Evolutionary conservation across 129 eudicot species (phyloP).

Genomic region (Pseudognaphalium luteoalbum): DNA sequence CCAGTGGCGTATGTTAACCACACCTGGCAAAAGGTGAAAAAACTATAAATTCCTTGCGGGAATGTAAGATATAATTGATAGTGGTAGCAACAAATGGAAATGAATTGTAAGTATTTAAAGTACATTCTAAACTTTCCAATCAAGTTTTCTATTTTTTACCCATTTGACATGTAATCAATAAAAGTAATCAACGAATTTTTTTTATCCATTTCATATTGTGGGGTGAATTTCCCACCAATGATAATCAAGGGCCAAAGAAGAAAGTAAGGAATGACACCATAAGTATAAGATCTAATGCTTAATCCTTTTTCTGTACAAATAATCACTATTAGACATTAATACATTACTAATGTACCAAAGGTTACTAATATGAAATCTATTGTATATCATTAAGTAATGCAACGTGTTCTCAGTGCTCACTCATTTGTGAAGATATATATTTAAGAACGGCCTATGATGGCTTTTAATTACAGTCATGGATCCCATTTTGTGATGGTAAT

Average conservation of each 20-base stretch:
- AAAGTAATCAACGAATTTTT: no score
- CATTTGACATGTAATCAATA: no score
- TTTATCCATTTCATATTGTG: no score
- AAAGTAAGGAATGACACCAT: no score
- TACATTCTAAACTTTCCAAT: no score
- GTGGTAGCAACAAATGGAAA: neutral
- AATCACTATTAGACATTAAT: neutral
- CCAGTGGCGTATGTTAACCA: conserved; percentile 95
- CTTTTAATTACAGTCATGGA: conserved; percentile 89
- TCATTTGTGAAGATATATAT: conserved; percentile 82
- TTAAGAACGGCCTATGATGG: conserved; percentile 81
- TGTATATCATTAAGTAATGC: neutral
- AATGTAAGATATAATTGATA: neutral
- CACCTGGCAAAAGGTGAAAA: conserved; percentile 53
- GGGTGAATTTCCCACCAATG: no score
- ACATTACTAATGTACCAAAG: neutral
- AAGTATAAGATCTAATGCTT: conserved; percentile 38
- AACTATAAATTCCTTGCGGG: neutral
- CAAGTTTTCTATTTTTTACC: no score
- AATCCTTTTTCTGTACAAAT: conserved; percentile 66
- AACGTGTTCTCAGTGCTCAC: conserved; percentile 45
- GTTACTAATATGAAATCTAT: neutral
- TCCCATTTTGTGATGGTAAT: conserved; percentile 91
- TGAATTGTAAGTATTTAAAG: no score
- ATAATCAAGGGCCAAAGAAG: no score